These are phyloP conservation scores for Mycena amicta DNA, from an alignment of 768 basidiomycete species.

Conservation along the genomic window DNA sequence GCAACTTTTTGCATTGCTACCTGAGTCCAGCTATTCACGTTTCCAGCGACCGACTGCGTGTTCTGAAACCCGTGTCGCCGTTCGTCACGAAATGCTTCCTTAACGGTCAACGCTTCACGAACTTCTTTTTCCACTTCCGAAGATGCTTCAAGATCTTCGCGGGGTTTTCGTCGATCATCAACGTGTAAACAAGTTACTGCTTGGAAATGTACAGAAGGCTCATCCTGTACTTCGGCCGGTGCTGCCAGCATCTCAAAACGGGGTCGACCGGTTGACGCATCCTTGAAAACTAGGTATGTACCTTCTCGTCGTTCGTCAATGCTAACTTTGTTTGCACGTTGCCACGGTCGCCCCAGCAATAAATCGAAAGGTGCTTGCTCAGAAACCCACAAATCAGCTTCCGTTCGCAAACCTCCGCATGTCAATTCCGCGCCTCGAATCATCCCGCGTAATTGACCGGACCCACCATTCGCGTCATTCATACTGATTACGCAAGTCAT, in stretches of 20 bases:
- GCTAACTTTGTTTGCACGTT: constrained; percentile 23
- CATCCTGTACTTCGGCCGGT: constrained; percentile 5
- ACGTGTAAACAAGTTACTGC: constrained; percentile 27
- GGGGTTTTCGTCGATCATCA: constrained; percentile 34
- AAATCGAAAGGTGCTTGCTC: constrained; percentile 9
- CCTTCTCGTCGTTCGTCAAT: constrained; percentile 28
- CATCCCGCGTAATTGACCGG: constrained; percentile 24
- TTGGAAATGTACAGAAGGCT: constrained; percentile 20
- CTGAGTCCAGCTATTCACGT: too few species aligned
- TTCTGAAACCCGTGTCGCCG: too few species aligned
- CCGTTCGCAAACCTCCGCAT: constrained; percentile 23
- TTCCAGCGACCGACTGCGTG: too few species aligned
- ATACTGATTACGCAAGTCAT: constrained; percentile 7
- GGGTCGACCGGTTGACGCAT: not conserved
- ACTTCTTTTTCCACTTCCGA: too few species aligned
- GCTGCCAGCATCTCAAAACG: constrained; percentile 16
- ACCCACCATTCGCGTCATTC: constrained; percentile 32
- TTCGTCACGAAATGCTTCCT: too few species aligned
- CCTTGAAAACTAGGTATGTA: constrained; percentile 26
- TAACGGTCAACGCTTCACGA: too few species aligned
- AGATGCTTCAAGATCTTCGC: constrained; percentile 36
- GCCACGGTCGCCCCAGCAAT: constrained; percentile 15
- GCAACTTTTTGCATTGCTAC: too few species aligned
- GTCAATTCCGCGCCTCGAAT: constrained; percentile 21
- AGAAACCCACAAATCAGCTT: constrained; percentile 26